A percentile compares a stretch with the other conserved stretches of the same genome.
Conservation (phyloP, 2,329 filamentous ascomycete species). For the Cercospora nicotianae region DNA sequence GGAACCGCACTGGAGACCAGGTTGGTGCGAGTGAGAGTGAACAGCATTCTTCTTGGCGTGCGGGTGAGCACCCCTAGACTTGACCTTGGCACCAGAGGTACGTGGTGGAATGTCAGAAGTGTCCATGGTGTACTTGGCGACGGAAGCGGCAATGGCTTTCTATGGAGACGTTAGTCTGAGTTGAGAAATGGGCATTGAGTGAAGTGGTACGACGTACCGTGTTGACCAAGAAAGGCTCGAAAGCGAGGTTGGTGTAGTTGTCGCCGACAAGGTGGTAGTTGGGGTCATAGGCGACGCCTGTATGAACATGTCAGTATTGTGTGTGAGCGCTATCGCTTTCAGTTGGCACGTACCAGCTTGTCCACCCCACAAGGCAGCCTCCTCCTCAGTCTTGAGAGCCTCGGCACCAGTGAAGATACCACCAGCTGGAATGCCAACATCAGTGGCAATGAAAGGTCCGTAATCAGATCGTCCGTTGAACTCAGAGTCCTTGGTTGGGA, state of each 20-base stretch:
- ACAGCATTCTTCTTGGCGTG: conserved; percentile 19
- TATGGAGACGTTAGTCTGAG: not conserved
- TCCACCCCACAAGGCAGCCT: conserved; percentile 69
- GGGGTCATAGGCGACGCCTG: conserved; percentile 47
- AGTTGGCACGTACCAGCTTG: conserved; percentile 49
- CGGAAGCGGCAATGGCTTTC: conserved; percentile 12
- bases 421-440: conserved; percentile 62
- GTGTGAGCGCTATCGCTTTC: not conserved
- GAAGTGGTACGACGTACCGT: not conserved
- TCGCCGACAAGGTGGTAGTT: conserved; percentile 60
- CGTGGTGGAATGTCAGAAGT: conserved; percentile 12
- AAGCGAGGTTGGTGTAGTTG: conserved; percentile 55
- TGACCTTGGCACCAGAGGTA: conserved; percentile 14
- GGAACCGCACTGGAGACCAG: conserved; percentile 17
- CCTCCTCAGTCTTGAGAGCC: conserved; percentile 68
- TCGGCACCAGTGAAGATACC: conserved; percentile 78
- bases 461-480: conserved; percentile 83
- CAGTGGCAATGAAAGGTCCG: conserved; percentile 66
- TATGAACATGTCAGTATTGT: not conserved
- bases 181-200: not conserved
- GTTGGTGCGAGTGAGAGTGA: conserved; percentile 14
- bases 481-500: conserved; percentile 68
- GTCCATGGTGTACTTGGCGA: conserved; percentile 15
- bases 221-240: conserved; percentile 56
- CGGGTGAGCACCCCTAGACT: conserved; percentile 18